Evolutionary conservation across 2,329 filamentous ascomycete genomes (phyloP).

Genomic region (Eurotiales sp.): DNA sequence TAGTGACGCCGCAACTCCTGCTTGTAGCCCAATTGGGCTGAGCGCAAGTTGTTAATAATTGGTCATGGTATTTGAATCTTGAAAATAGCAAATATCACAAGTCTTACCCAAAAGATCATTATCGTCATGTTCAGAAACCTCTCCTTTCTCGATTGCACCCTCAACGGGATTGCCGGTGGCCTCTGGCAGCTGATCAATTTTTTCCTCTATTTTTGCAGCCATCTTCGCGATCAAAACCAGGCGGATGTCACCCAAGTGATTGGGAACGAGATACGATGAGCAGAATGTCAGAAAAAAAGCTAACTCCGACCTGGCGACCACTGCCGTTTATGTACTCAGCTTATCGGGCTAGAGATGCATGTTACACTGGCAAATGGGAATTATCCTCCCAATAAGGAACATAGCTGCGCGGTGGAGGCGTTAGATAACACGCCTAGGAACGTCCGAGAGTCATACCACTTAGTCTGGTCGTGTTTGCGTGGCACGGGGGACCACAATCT

Average conservation of each 20-base stretch:
- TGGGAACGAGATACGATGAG: background rate
- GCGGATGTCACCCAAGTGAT: background rate
- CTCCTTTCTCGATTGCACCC: conserved; percentile 3
- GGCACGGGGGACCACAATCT: background rate
- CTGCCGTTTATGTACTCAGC: background rate
- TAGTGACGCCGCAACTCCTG: conserved; percentile 61
- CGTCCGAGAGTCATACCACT: background rate
- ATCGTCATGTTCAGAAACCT: conserved; percentile 5
- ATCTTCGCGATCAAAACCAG: background rate
- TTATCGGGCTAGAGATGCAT: background rate
- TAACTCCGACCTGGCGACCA: background rate
- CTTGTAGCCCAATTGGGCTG: conserved; percentile 45
- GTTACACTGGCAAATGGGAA: too few species aligned
- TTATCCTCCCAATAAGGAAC: too few species aligned
- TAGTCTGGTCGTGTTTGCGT: background rate
- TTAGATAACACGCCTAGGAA: background rate
- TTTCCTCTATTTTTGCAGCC: conserved; percentile 8
- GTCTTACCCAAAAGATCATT: conserved; percentile 13
- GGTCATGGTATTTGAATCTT: too few species aligned
- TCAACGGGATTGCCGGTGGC: background rate
- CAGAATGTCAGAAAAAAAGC: background rate
- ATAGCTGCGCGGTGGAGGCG: too few species aligned
- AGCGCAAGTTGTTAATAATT: background rate
- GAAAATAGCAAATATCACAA: too few species aligned
- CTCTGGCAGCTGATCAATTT: background rate